Conservation (phyloP, 2,329 filamentous ascomycete genomes). For the Aspergillus caelatus region DNA sequence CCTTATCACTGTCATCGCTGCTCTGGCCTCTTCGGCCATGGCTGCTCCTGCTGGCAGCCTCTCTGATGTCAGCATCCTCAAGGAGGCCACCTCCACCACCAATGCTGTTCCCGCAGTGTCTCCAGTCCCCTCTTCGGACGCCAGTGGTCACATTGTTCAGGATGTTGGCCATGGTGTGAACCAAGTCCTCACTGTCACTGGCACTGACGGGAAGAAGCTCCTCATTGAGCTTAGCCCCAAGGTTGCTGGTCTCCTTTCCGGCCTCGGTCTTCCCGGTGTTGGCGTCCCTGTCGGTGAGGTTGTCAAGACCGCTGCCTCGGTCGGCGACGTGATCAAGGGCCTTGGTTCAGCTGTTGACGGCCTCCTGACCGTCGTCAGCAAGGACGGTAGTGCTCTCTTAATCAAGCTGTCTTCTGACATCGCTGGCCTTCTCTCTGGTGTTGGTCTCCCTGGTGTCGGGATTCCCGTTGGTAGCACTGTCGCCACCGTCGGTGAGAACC, state of each 20-base stretch:
- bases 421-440: constrained; percentile 29
- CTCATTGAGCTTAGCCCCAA: constrained; percentile 36
- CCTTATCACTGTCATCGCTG: constrained; percentile 27
- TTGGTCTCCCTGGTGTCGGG: constrained; percentile 33
- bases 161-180: constrained; percentile 32
- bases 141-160: constrained; percentile 31
- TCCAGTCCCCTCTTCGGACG: constrained; percentile 13
- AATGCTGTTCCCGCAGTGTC: constrained; percentile 8
- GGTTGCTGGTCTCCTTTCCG: constrained; percentile 30
- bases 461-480: constrained; percentile 32
- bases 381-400: constrained; percentile 34
- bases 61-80: constrained; percentile 13
- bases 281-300: constrained; percentile 30
- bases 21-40: constrained; percentile 25
- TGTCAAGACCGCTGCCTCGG: constrained; percentile 28
- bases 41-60: constrained; percentile 25
- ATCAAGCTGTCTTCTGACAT: constrained; percentile 33
- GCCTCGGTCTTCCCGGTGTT: constrained; percentile 31
- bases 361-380: constrained; percentile 34
- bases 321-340: constrained; percentile 31
- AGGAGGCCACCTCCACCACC: constrained; percentile 15
- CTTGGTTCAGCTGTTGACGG: constrained; percentile 27
- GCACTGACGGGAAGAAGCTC: constrained; percentile 28
- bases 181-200: constrained; percentile 33
- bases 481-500: constrained; percentile 29